Evolutionary conservation across 495 filamentous ascomycete species (phyloP), one percentile per base, ranked within the genome.

Genomic region (Tuber umbilicatum): DNA sequence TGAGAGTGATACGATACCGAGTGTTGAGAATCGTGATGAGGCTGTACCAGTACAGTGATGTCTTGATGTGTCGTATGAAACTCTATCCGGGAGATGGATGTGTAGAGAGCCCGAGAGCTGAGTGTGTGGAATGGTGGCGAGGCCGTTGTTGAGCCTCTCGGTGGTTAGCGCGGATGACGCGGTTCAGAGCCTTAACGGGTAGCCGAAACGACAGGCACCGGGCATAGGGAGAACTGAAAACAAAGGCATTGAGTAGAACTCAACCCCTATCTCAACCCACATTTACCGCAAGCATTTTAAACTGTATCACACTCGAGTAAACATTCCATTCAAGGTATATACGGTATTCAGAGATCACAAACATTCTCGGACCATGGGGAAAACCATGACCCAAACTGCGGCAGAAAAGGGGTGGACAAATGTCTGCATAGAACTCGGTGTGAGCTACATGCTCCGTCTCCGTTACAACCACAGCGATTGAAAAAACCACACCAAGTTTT

Each of bases 21-120:
- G 71, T 60, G 41, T 68, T n/a, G 41, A 41, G 41, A 42, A 67
- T 39, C 55, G 40, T 35, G 60, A 67, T 78, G 76, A 79, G 69
- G 60, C 70, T 50, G 68, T 27, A 74, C 67, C 37, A 39, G 70
- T 67, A 27, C 68, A 35, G 55, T 35, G 55, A 64, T 35, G 27
- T 19, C 55, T 31, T 17, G 27, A 64, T 19, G 55, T 35, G 55
- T 35, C 27, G 55, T 31, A 14, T 31, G 55, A 5, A 35, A 17
- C 31, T 14, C 55, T 64, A 35, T 35, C 55, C 5, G 31, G 27
- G 27, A 64, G 27, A 4, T 64, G 14, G 27, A 35, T 64, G n/a
- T 60, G 50, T 14, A 27, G 9, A 55, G 45, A n/a, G n/a, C 45
- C 45, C 45, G 0, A n/a, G 50, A 16, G 10, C 3, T 31, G n/a